Percentiles rank a stretch among this genome's conserved stretches.
Conservation (phyloP, 345 rosid species). For the Gossypium herbaceum region DNA sequence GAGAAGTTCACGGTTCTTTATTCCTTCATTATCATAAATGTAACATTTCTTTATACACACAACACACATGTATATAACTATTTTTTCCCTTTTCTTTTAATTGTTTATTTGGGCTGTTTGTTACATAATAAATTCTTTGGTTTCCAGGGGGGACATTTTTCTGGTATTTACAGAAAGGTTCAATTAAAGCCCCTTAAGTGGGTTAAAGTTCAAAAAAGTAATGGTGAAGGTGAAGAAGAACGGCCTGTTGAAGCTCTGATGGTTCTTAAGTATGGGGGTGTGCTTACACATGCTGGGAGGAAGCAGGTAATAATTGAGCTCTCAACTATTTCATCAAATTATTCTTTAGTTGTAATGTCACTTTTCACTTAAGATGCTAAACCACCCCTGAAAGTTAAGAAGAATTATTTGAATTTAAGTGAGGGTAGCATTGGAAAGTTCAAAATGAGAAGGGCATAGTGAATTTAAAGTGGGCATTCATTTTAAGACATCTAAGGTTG, state of each 20-base stretch:
- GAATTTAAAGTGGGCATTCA: conserved; percentile 6
- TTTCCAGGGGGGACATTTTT: conserved; percentile 93
- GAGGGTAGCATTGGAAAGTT: background rate
- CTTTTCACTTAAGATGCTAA: background rate
- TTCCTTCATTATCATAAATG: background rate
- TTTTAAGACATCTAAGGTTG: conserved; percentile 5
- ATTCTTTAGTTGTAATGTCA: background rate
- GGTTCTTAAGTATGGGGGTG: conserved; percentile 99
- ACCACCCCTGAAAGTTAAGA: background rate
- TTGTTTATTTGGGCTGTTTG: background rate
- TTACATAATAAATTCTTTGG: conserved; percentile 18
- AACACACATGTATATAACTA: background rate
- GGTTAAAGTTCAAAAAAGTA: conserved; percentile 67
- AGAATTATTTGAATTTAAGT: conserved; percentile 1
- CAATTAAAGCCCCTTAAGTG: conserved; percentile 94
- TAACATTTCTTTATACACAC: background rate
- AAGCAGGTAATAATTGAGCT: conserved; percentile 59
- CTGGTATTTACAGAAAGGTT: conserved; percentile 98
- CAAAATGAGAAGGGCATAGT: background rate
- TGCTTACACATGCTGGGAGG: conserved; percentile 99
- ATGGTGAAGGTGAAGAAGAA: conserved; percentile 95
- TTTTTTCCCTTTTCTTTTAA: background rate
- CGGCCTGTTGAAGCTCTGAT: conserved; percentile 94
- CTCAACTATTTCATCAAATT: background rate
- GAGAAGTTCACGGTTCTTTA: background rate